These are phyloP conservation scores for Entrophospora sp. DNA, from an alignment of 192 early-diverging fungal genomes.

Conservation along the genomic window DNA sequence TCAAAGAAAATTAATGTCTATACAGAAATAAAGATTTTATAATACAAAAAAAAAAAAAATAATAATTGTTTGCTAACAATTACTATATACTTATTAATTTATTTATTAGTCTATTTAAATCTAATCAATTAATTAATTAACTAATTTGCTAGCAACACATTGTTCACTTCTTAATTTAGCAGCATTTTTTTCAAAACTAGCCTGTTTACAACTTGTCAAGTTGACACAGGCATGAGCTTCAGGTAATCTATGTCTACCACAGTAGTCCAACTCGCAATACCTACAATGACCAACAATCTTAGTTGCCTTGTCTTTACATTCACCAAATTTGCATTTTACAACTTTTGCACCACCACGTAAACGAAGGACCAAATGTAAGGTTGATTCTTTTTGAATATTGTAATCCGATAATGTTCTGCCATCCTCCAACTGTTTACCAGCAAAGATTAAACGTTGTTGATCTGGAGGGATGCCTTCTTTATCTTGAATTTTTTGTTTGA, in stretches of 20 bases:
- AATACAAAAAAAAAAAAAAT: too few species aligned
- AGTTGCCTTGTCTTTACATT: conserved; percentile 44
- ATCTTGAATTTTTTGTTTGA: conserved; percentile 80
- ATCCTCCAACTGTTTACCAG: conserved; percentile 78
- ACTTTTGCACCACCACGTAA: conserved; percentile 60
- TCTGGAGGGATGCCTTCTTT: conserved; percentile 84
- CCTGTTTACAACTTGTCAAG: conserved; percentile 50
- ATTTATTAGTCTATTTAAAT: too few species aligned
- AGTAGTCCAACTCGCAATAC: conserved; percentile 52
- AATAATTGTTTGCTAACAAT: too few species aligned
- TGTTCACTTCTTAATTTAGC: conserved; percentile 57
- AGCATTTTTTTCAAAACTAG: conserved; percentile 47
- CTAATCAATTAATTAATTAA: too few species aligned
- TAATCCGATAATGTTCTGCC: conserved; percentile 65
- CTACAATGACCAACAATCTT: conserved; percentile 72
- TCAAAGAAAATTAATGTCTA: too few species aligned
- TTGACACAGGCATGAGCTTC: conserved; percentile 68
- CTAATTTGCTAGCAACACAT: conserved; percentile 66
- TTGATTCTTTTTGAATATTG: conserved; percentile 83
- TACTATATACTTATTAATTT: too few species aligned
- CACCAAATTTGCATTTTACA: conserved; percentile 30
- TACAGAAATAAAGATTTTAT: too few species aligned
- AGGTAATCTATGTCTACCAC: conserved; percentile 62
- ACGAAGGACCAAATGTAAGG: conserved; percentile 67
- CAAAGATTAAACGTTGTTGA: conserved; percentile 76